Conservation (phyloP, 495 filamentous ascomycete genomes). For the Apodospora peruviana region DNA sequence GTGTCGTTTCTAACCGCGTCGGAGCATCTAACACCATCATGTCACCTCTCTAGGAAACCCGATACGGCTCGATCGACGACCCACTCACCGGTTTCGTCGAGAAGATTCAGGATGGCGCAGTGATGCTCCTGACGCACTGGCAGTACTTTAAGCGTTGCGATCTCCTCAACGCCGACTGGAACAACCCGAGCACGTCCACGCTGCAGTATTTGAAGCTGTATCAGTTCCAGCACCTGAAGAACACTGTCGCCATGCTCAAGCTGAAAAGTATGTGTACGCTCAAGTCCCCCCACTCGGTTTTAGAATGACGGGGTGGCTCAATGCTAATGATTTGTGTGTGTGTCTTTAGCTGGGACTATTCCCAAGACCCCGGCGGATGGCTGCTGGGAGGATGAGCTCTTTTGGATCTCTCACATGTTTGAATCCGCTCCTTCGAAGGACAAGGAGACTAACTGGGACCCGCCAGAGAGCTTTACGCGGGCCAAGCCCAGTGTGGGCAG, state of each 20-base stretch:
- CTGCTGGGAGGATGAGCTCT: constrained; percentile 25
- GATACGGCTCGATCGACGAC: constrained; percentile 15
- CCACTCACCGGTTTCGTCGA: constrained; percentile 19
- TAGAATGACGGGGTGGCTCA: neutral
- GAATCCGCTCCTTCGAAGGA: constrained; percentile 1
- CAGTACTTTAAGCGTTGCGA: constrained; percentile 25
- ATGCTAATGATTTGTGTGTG: neutral
- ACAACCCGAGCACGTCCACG: constrained; percentile 1
- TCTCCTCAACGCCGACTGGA: constrained; percentile 17
- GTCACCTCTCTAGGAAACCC: constrained; percentile 23
- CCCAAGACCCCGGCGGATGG: constrained; percentile 11
- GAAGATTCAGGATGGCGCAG: constrained; percentile 18
- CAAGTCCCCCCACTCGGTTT: neutral
- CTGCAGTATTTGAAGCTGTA: constrained; percentile 11
- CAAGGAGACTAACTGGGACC: constrained; percentile 13
- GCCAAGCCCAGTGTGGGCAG: constrained; percentile 18
- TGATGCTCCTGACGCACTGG: constrained; percentile 22
- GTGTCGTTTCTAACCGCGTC: neutral
- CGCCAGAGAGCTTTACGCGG: constrained; percentile 13
- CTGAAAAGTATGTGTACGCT: constrained; percentile 8
- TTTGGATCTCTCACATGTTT: constrained; percentile 25
- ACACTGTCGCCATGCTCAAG: constrained; percentile 10
- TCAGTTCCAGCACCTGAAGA: constrained; percentile 13
- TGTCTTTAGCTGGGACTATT: constrained; percentile 10
- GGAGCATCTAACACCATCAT: too few relatives aligned